Evolutionary conservation across 2,329 filamentous ascomycete genomes (phyloP).

Genomic region (Trichoderma breve): DNA sequence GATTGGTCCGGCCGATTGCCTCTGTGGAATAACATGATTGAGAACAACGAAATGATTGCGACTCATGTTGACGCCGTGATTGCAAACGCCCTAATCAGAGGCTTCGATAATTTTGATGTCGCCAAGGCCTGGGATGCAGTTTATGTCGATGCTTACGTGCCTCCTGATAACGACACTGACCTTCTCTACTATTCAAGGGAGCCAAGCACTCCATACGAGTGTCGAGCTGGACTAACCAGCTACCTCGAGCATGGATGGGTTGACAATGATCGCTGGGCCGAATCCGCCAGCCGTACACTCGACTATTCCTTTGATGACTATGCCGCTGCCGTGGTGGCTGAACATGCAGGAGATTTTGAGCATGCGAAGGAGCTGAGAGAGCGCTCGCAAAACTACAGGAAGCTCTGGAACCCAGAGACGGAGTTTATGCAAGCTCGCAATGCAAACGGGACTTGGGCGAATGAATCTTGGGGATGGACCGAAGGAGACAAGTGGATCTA

Average conservation of each 20-base stretch:
- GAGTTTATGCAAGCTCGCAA: conserved; percentile 49
- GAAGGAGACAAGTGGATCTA: conserved; percentile 52
- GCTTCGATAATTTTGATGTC: conserved; percentile 44
- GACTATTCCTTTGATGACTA: conserved; percentile 49
- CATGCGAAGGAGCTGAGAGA: conserved; percentile 33
- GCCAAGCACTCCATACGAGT: conserved; percentile 45
- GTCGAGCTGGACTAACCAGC: conserved; percentile 43
- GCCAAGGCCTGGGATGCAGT: conserved; percentile 44
- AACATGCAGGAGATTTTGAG: conserved; percentile 35
- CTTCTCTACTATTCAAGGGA: conserved; percentile 48
- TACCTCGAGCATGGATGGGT: conserved; percentile 47
- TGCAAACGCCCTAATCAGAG: conserved; percentile 44
- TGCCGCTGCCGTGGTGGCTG: conserved; percentile 42
- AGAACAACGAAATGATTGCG: conserved; percentile 52
- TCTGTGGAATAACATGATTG: conserved; percentile 50
- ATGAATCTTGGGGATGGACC: conserved; percentile 45
- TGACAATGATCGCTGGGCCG: conserved; percentile 47
- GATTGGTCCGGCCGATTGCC: conserved; percentile 46
- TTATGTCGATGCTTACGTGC: conserved; percentile 43
- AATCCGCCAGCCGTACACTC: conserved; percentile 45
- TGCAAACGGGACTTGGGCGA: conserved; percentile 45
- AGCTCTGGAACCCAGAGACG: conserved; percentile 43
- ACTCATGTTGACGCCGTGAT: conserved; percentile 48
- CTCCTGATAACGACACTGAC: conserved; percentile 43
- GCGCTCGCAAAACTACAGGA: conserved; percentile 41